Conservation (phyloP, 768 basidiomycete species). For the Rhodotorula kratochvilovae region DNA sequence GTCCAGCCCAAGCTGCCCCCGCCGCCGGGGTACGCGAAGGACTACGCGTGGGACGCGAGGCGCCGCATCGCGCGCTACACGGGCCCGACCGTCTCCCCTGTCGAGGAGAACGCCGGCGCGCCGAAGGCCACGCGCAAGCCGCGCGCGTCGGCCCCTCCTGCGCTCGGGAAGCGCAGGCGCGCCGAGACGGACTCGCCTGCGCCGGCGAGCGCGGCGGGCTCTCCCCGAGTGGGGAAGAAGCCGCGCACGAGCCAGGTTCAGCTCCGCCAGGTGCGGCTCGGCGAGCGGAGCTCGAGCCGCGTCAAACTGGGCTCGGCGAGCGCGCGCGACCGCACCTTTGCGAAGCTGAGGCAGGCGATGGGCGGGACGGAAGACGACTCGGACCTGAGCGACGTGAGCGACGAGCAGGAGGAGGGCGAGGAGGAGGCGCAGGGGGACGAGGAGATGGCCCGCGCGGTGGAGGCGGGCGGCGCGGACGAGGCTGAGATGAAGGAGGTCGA, state of each 20-base stretch:
- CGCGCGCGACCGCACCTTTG: constrained; percentile 7
- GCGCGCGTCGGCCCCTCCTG: neutral
- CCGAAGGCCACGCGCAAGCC: neutral
- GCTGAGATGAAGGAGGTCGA: neutral
- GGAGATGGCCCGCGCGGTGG: neutral
- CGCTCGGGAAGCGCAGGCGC: constrained; percentile 13
- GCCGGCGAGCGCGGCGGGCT: neutral
- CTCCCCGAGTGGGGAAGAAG: neutral
- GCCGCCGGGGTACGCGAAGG: constrained; percentile 20
- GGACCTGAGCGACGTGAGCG: constrained; percentile 1
- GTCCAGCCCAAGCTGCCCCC: constrained; percentile 34
- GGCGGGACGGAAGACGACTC: neutral
- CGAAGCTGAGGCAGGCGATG: neutral
- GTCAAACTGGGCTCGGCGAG: neutral
- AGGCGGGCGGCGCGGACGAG: neutral
- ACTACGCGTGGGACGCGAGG: constrained; percentile 27
- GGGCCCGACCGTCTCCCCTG: constrained; percentile 2
- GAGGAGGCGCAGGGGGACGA: neutral
- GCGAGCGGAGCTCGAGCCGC: neutral
- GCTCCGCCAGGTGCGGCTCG: neutral
- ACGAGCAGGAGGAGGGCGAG: neutral
- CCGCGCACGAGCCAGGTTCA: neutral
- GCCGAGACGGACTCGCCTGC: neutral
- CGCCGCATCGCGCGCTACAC: constrained; percentile 10
- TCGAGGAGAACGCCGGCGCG: neutral